These are phyloP conservation scores for Endothia cerciana DNA, from an alignment of 2,329 filamentous ascomycete species.

Conservation along the genomic window DNA sequence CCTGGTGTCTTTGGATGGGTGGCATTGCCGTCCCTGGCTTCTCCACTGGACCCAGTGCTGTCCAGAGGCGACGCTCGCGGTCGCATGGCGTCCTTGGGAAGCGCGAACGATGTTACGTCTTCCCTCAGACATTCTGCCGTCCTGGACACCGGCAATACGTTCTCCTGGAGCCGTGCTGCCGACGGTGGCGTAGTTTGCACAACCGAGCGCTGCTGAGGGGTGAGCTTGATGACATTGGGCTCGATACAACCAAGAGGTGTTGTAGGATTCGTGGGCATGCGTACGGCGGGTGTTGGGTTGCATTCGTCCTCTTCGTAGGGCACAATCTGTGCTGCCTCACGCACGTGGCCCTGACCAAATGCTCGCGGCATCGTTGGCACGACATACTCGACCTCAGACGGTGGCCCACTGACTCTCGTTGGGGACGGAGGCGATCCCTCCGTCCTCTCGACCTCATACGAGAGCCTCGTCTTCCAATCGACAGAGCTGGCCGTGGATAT, in stretches of 20 bases:
- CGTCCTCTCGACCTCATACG: slow-evolving; percentile 42
- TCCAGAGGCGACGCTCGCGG: slow-evolving; percentile 9
- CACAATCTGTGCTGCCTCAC: slow-evolving; percentile 44
- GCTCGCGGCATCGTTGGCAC: slow-evolving; percentile 34
- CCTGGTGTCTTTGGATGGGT: slow-evolving; percentile 13
- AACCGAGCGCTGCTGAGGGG: slow-evolving; percentile 30
- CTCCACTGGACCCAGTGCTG: background rate
- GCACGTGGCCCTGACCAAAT: slow-evolving; percentile 37
- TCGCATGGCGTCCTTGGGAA: background rate
- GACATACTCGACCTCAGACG: slow-evolving; percentile 34
- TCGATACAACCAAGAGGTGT: slow-evolving; percentile 32
- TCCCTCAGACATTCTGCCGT: background rate
- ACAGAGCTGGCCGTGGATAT: slow-evolving; percentile 50
- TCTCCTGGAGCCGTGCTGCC: slow-evolving; percentile 24
- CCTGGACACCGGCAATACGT: slow-evolving; percentile 7
- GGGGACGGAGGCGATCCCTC: slow-evolving; percentile 33
- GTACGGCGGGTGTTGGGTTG: slow-evolving; percentile 28
- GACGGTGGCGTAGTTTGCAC: slow-evolving; percentile 30
- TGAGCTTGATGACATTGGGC: slow-evolving; percentile 33
- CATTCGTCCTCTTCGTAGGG: slow-evolving; percentile 36
- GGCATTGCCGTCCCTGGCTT: background rate
- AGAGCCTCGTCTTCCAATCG: slow-evolving; percentile 48
- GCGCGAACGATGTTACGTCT: background rate
- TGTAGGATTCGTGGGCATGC: slow-evolving; percentile 30
- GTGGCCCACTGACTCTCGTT: slow-evolving; percentile 33